A percentile compares a stretch with the other conserved stretches of the same genome.
These are phyloP conservation scores for Penicillium steckii DNA, from an alignment of 495 filamentous ascomycete species.

Conservation along the genomic window DNA sequence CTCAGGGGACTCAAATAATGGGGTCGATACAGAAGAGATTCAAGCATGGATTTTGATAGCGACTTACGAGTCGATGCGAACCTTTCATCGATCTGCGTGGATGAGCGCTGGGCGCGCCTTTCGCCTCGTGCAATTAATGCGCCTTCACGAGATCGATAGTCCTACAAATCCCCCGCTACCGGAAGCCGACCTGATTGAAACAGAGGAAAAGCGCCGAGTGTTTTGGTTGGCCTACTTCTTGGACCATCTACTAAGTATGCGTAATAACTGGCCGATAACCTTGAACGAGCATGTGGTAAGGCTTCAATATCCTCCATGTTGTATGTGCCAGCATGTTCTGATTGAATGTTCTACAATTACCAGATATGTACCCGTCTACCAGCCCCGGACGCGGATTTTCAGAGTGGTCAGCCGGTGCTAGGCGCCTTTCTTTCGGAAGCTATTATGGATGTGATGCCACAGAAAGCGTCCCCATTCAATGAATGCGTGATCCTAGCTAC, in stretches of 20 bases:
- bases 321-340: not conserved
- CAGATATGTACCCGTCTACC: constrained; percentile 25
- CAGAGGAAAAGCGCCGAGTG: constrained; percentile 47
- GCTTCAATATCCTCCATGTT: not conserved
- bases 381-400: constrained; percentile 46
- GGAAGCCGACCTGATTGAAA: constrained; percentile 15
- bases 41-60: constrained; percentile 53
- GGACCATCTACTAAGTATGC: constrained; percentile 48
- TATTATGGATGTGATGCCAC: not conserved
- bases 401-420: constrained; percentile 27
- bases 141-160: constrained; percentile 48
- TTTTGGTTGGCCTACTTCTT: constrained; percentile 58
- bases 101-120: constrained; percentile 53
- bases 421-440: not conserved
- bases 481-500: not conserved
- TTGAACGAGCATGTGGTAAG: constrained; percentile 52
- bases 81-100: constrained; percentile 45
- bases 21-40: not conserved
- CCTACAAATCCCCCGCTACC: constrained; percentile 4
- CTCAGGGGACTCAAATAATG: too few species aligned
- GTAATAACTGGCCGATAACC: constrained; percentile 44
- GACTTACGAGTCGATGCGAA: constrained; percentile 46
- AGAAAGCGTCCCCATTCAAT: not conserved
- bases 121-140: constrained; percentile 47
- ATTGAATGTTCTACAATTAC: not conserved